These are phyloP conservation scores for Elongisporangium anandrum DNA, from an alignment of 352 stramenopile genomes.

Conservation along the genomic window DNA sequence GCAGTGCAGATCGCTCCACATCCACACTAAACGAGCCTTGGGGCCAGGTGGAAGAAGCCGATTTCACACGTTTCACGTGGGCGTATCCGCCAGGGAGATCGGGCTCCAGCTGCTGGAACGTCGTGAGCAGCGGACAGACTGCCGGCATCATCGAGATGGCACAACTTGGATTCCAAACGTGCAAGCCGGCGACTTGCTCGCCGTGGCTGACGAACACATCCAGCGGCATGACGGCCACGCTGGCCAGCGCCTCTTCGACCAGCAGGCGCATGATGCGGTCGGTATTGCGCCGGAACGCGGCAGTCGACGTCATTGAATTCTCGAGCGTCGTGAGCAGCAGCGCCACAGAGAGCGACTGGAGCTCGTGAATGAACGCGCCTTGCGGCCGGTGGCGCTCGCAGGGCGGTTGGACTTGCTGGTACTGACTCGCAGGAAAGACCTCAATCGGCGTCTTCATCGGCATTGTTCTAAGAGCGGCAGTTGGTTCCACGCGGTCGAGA, in stretches of 20 bases:
- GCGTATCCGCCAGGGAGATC: neutral
- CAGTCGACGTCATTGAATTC: conserved; percentile 22
- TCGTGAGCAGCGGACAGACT: conserved; percentile 32
- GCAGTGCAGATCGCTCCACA: too few species aligned
- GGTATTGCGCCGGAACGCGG: conserved; percentile 25
- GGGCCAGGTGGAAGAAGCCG: too few species aligned
- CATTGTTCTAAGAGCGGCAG: too few species aligned
- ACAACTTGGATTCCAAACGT: conserved; percentile 29
- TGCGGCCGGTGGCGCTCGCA: too few species aligned
- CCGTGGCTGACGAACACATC: conserved; percentile 21
- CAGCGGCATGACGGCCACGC: conserved; percentile 30
- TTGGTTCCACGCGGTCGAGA: too few species aligned
- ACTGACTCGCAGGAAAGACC: too few species aligned
- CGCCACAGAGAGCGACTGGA: conserved; percentile 30
- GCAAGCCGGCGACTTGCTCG: conserved; percentile 21
- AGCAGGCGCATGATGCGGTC: conserved; percentile 46
- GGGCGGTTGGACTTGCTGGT: too few species aligned
- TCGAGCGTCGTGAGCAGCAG: conserved; percentile 37
- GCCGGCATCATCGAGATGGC: conserved; percentile 20
- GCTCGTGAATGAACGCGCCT: conserved; percentile 16
- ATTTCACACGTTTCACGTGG: too few species aligned
- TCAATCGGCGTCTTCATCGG: too few species aligned
- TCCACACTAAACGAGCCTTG: too few species aligned
- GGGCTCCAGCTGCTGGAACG: conserved; percentile 52
- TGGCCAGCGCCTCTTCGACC: conserved; percentile 43